Percentiles rank a stretch among this genome's conserved stretches.
Evolutionary conservation across 2,329 filamentous ascomycete species (phyloP).

Genomic region (Sporothrix protearum): DNA sequence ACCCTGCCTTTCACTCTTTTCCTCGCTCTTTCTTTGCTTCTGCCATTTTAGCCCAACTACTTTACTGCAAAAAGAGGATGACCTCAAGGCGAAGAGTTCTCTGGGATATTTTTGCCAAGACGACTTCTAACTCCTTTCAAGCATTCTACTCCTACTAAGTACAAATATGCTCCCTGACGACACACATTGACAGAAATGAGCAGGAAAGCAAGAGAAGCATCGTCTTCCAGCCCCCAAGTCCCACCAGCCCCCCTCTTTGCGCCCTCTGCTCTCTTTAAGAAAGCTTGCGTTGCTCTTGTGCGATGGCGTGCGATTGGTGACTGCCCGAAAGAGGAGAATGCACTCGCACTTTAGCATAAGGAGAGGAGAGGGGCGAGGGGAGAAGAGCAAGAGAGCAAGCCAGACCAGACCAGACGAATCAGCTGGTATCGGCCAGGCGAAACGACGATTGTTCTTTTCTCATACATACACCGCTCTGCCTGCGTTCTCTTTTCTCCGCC

Average conservation of each 20-base stretch:
- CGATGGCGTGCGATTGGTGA: neutral
- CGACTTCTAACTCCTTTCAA: neutral
- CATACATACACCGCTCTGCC: neutral
- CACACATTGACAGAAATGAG: neutral
- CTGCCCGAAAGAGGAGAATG: neutral
- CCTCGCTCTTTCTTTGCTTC: neutral
- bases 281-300: neutral
- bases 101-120: neutral
- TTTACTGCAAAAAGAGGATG: neutral
- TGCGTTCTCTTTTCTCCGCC: neutral
- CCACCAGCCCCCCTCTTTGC: neutral
- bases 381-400: neutral
- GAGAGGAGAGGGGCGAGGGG: neutral
- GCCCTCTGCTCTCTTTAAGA: neutral
- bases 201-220: neutral
- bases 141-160: too few species aligned
- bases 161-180: neutral
- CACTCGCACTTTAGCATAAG: conserved; percentile 2
- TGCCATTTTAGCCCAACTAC: neutral
- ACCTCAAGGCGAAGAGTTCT: neutral
- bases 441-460: neutral
- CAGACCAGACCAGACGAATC: neutral
- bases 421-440: neutral
- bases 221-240: neutral
- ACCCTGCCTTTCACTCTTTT: neutral